A percentile compares a stretch with the other conserved stretches of the same genome.
Evolutionary conservation across 2,329 filamentous ascomycete genomes (phyloP).

Genomic region (Colletotrichum destructivum): DNA sequence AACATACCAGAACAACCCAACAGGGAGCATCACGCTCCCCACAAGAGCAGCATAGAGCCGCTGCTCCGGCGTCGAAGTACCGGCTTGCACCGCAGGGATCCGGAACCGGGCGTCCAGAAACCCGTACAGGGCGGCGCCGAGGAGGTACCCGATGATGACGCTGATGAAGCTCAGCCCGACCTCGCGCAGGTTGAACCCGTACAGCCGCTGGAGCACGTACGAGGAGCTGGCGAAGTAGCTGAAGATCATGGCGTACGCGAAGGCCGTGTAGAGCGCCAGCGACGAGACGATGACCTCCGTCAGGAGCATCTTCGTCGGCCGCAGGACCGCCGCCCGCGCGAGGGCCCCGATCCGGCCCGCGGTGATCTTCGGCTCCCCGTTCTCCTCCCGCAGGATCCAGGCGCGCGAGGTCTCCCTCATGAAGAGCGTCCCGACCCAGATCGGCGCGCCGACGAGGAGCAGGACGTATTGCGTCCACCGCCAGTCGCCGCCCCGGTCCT

Average conservation of each 20-base stretch:
- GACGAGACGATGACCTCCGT: slow-evolving; percentile 76
- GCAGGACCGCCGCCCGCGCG: slow-evolving; percentile 25
- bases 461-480: slow-evolving; percentile 46
- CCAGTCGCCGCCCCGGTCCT: slow-evolving; percentile 40
- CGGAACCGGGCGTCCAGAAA: slow-evolving; percentile 38
- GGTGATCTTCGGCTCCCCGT: slow-evolving; percentile 22
- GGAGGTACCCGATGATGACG: slow-evolving; percentile 40
- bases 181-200: slow-evolving; percentile 38
- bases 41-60: slow-evolving; percentile 43
- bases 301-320: slow-evolving; percentile 43
- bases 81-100: slow-evolving; percentile 8
- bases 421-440: slow-evolving; percentile 16
- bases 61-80: slow-evolving; percentile 39
- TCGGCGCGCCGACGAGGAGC: slow-evolving; percentile 40
- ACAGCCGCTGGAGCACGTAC: slow-evolving; percentile 38
- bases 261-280: slow-evolving; percentile 75
- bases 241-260: slow-evolving; percentile 65
- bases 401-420: slow-evolving; percentile 40
- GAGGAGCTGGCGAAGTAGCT: slow-evolving; percentile 64
- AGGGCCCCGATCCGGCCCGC: background rate
- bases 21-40: slow-evolving; percentile 41
- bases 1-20: slow-evolving; percentile 46
- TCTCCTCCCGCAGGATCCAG: slow-evolving; percentile 32
- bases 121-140: slow-evolving; percentile 30
- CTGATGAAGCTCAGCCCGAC: slow-evolving; percentile 42